Conservation (phyloP, 352 stramenopile genomes). For the Phytophthora pisi region DNA sequence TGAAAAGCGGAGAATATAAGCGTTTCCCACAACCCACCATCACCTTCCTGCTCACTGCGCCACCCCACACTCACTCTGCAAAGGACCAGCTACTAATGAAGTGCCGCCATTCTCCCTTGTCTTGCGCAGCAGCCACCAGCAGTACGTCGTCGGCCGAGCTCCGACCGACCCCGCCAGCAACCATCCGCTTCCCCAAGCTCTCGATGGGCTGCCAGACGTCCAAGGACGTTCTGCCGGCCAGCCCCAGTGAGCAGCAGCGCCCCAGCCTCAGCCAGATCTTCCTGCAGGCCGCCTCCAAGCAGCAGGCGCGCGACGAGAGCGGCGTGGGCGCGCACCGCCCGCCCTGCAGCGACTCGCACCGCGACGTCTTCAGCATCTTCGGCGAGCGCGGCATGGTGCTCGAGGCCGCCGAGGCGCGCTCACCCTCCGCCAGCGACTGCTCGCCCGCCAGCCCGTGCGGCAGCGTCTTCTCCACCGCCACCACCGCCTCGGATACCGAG, state of each 20-base stretch:
- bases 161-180: conserved; percentile 21
- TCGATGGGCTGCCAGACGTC: conserved; percentile 70
- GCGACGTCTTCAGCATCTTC: conserved; percentile 89
- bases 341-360: conserved; percentile 47
- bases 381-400: conserved; percentile 78
- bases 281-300: conserved; percentile 51
- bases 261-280: conserved; percentile 64
- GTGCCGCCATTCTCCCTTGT: background rate
- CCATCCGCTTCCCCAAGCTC: conserved; percentile 42
- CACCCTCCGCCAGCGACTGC: conserved; percentile 40
- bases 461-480: conserved; percentile 79
- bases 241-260: conserved; percentile 35
- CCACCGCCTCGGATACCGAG: conserved; percentile 76
- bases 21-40: conserved; percentile 2
- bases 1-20: background rate
- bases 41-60: background rate
- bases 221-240: conserved; percentile 49
- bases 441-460: conserved; percentile 57
- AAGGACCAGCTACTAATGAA: background rate
- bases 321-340: conserved; percentile 27
- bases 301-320: conserved; percentile 38
- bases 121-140: conserved; percentile 12
- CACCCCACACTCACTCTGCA: background rate
- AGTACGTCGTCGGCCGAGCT: conserved; percentile 27
- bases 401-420: conserved; percentile 34